These are phyloP conservation scores for Polytrichum formosum DNA, from an alignment of 225 moss, liverwort and hornwort species.

Conservation along the genomic window DNA sequence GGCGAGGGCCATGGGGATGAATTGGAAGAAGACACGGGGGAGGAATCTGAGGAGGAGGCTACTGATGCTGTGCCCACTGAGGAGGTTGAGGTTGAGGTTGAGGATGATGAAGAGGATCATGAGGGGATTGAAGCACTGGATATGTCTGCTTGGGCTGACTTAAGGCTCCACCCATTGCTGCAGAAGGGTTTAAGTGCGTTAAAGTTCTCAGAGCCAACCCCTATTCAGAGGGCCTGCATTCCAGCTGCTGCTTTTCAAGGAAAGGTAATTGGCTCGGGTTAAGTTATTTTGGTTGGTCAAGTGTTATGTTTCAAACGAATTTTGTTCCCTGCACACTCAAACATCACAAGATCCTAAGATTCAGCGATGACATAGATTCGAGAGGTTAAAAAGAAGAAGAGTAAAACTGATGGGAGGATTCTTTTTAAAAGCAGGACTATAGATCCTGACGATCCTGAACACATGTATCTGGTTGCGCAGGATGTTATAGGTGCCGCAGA, in stretches of 20 bases:
- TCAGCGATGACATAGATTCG: slow-evolving; percentile 30
- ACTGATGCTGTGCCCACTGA: slow-evolving; percentile 3
- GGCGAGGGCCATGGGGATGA: slow-evolving; percentile 16
- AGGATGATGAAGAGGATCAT: too few relatives aligned
- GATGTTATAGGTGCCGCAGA: slow-evolving; percentile 99
- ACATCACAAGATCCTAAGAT: too few relatives aligned
- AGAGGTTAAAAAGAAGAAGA: not conserved
- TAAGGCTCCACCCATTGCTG: slow-evolving; percentile 81
- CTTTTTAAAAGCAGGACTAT: too few relatives aligned
- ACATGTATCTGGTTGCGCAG: slow-evolving; percentile 21
- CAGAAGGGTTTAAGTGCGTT: slow-evolving; percentile 66
- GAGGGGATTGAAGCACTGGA: slow-evolving; percentile 45
- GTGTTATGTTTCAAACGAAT: too few relatives aligned
- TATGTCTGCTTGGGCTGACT: slow-evolving; percentile 73
- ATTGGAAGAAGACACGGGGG: slow-evolving; percentile 39
- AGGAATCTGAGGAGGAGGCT: slow-evolving; percentile 2
- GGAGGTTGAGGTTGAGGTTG: slow-evolving; percentile 12
- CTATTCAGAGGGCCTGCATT: slow-evolving; percentile 88
- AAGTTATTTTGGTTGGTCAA: too few relatives aligned
- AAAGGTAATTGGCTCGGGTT: slow-evolving; percentile 44
- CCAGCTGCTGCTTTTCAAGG: slow-evolving; percentile 95
- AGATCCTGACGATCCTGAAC: too few relatives aligned
- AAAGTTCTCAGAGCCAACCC: slow-evolving; percentile 78
- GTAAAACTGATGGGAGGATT: not conserved
- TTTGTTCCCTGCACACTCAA: too few relatives aligned